phyloP scores from a whole-genome alignment of 176 grass and related monocot species.

The Carex myosuroides region DNA sequence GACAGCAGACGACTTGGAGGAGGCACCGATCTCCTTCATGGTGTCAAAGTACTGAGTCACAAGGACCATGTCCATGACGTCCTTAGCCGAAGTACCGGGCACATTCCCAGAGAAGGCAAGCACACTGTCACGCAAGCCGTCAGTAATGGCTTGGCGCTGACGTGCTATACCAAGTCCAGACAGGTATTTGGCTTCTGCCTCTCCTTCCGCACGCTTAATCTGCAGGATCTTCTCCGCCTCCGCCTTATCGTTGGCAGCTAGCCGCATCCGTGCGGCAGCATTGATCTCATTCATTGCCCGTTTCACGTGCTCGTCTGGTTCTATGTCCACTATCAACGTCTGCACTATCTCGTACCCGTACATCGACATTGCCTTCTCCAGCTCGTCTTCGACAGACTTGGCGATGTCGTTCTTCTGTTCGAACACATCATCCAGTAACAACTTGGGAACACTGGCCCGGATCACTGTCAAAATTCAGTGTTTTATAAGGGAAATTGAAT shows the following conservation, averaged over 20 bases:
- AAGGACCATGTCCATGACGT: conserved; percentile 92
- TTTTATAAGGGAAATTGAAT: too few species aligned
- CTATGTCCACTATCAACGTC: conserved; percentile 80
- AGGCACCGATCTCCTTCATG: too few species aligned
- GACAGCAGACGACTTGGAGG: too few species aligned
- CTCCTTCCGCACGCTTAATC: conserved; percentile 81
- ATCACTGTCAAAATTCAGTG: not conserved
- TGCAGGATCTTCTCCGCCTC: conserved; percentile 84
- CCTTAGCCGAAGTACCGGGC: conserved; percentile 63
- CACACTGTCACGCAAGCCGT: conserved; percentile 72
- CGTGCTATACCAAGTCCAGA: conserved; percentile 75
- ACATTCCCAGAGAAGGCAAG: conserved; percentile 88
- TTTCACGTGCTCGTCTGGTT: conserved; percentile 75
- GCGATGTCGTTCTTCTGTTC: conserved; percentile 91
- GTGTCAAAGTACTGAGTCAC: conserved; percentile 58
- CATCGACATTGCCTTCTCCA: conserved; percentile 89
- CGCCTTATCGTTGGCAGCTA: conserved; percentile 80
- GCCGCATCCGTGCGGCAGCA: conserved; percentile 69
- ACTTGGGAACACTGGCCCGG: conserved; percentile 78
- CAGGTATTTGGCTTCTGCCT: conserved; percentile 82
- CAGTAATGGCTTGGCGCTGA: conserved; percentile 83
- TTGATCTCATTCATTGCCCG: conserved; percentile 95
- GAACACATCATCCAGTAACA: conserved; percentile 75
- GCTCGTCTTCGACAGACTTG: conserved; percentile 76
- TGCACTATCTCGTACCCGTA: conserved; percentile 89